Evolutionary conservation across 768 basidiomycete species (phyloP), one percentile per base, ranked within the genome.

Genomic region (Kockovaella imperatae): DNA sequence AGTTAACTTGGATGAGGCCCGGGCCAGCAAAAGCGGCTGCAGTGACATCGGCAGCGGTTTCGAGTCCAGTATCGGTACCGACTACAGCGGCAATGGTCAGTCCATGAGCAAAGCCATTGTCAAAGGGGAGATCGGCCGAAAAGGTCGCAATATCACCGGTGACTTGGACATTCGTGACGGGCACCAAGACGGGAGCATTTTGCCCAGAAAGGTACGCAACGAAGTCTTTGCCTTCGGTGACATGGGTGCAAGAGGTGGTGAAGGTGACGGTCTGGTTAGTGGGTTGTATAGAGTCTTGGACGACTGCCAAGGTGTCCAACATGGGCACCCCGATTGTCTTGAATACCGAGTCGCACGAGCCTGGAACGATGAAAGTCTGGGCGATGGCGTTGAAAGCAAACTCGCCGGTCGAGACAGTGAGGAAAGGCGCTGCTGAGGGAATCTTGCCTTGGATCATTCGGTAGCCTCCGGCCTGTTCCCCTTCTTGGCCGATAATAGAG

Each of bases 301-400:
- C 24, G 24, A 44, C 26, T 17, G 20, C 26, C 30, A 44, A 18
- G 18, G 25, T n/a, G 17, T 44, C 42, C 17, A 44, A 15, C 26
- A 44, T 14, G 14, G 42, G 42, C 5, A 49, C 29, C 23, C 34
- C 35, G 28, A 49, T 41, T 4, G 47, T 35, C 13, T 28, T 30
- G 47, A 49, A 42, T 18, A 49, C 35, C 17, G 18, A 23, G 18
- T 35, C 34, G 39, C 47, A 49, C 21, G 47, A 49, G 14, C 34
- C 40, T 29, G 47, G 47, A 11, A 40, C 47, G 47, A 49, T 35
- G 23, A 49, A 49, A 23, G 21, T 49, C 23, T 49, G 47, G 28
- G 14, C 14, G 31, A 49, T 42, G 23, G 47, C 35, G 25, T 44
- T 44, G 47, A 49, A 32, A 29, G 47, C 47, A 23, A 49, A 42